A percentile compares a stretch with the other conserved stretches of the same genome.
phyloP scores from a whole-genome alignment of 768 basidiomycete species.

The Hericium erinaceus region DNA sequence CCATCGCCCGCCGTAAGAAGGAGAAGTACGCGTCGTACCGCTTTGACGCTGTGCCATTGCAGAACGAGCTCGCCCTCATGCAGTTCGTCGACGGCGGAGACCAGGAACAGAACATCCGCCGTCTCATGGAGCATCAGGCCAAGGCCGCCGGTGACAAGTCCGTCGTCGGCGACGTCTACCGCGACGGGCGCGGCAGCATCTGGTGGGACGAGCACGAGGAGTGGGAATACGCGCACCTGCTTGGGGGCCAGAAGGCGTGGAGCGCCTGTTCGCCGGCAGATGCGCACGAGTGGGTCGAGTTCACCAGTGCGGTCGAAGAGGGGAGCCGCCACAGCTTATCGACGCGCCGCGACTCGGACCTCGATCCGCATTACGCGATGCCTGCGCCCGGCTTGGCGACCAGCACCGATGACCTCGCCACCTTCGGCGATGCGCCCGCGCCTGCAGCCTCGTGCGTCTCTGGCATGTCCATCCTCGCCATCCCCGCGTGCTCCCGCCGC shows the following conservation, averaged over 20 bases:
- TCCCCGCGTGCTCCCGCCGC: conserved; percentile 7
- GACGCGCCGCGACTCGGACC: not conserved
- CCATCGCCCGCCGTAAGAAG: conserved; percentile 16
- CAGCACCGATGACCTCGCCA: not conserved
- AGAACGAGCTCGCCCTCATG: conserved; percentile 59
- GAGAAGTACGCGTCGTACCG: conserved; percentile 33
- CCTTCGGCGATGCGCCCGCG: not conserved
- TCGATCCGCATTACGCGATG: not conserved
- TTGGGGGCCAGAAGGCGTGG: conserved; percentile 23
- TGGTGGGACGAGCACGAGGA: conserved; percentile 72
- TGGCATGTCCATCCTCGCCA: conserved; percentile 2
- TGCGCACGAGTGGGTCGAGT: not conserved
- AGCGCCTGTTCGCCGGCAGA: not conserved
- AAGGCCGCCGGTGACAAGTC: not conserved
- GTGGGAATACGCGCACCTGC: conserved; percentile 55
- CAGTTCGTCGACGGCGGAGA: conserved; percentile 61
- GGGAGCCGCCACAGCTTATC: not conserved
- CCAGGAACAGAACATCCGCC: conserved; percentile 43
- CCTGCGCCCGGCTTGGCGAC: not conserved
- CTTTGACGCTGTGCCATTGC: conserved; percentile 40
- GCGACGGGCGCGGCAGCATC: conserved; percentile 50
- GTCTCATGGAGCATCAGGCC: conserved; percentile 30
- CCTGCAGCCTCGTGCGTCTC: not conserved
- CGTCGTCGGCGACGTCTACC: conserved; percentile 33
- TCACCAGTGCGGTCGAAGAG: not conserved